Evolutionary conservation across 352 stramenopile genomes (phyloP), one percentile per base, ranked within the genome.

Genomic region (Saprolegnia parasitica): DNA sequence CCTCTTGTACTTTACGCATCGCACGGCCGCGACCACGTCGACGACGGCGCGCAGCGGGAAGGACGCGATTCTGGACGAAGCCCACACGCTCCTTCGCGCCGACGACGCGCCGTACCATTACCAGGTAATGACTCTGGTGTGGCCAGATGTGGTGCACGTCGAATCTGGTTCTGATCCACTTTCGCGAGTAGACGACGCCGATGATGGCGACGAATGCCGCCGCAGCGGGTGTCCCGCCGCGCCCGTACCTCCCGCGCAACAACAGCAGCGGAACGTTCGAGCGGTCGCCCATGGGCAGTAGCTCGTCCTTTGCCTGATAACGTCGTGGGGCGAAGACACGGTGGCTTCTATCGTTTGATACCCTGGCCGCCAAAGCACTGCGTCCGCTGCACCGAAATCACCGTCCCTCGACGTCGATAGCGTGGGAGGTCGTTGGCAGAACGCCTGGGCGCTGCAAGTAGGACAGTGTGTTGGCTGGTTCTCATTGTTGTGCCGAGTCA

Each of bases 1-100:
- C 55, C 73, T 93, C 24, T 71, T 91, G 26, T 81, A 83, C 56
- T 83, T 93, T 56, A 93, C 83, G 10, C 82, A 82, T 20, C 63
- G 63, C 35, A 55, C 52, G 21, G 21, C 58, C 8, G 3, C 42
- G 8, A 8, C 42, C 21, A 54, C 24, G n/a, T 21, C 24, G 37
- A 40, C n/a, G 15, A 54, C 40, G 8, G 23, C 29, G 29, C 29
- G 29, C 5, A 35, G 29, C 29, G 29, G 46, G 24, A 46, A 15
- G 18, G n/a, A 54, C 21, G 32, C n/a, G 32, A 65, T 35, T 6
- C 37, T 65, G 3, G 58, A 67, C 15, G 37, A 67, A 11, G 29
- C 15, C 1, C 56, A 49, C 35, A 40, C 21, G 15, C 58, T 55
- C 40, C 35, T 39, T 10, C 58, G 58, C n/a, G 18, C 40, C 10